phyloP scores from a whole-genome alignment of 1,284 basidiomycete species.

The Cerrena zonata region DNA sequence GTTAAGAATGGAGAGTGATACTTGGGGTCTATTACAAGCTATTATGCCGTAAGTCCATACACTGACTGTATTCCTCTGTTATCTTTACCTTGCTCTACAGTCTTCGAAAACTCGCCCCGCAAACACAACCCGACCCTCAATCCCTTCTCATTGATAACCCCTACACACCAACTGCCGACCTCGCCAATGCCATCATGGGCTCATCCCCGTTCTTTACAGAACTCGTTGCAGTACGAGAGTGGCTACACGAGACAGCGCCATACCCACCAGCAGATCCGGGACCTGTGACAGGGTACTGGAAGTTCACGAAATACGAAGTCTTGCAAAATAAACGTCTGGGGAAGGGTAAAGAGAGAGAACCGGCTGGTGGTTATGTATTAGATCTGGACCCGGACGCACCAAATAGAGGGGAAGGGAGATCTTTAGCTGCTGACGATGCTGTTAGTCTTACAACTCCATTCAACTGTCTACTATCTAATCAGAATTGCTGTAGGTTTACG shows the following conservation, averaged over 20 bases:
- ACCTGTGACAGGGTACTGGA: slow-evolving; percentile 71
- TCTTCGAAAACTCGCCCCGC: slow-evolving; percentile 54
- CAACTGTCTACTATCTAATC: not conserved
- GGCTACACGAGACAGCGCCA: slow-evolving; percentile 68
- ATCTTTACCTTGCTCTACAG: slow-evolving; percentile 29
- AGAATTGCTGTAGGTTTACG: slow-evolving; percentile 52
- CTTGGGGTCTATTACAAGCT: slow-evolving; percentile 75
- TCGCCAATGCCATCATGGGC: slow-evolving; percentile 67
- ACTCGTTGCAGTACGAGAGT: slow-evolving; percentile 74
- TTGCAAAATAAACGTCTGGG: slow-evolving; percentile 61
- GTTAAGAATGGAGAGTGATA: slow-evolving; percentile 70
- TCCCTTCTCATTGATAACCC: slow-evolving; percentile 61
- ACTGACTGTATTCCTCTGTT: slow-evolving; percentile 1
- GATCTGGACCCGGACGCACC: slow-evolving; percentile 73
- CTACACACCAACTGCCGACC: slow-evolving; percentile 68
- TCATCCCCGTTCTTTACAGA: slow-evolving; percentile 63
- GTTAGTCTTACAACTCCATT: slow-evolving; percentile 36
- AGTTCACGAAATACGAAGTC: slow-evolving; percentile 71
- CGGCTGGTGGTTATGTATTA: slow-evolving; percentile 47
- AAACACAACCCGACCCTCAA: slow-evolving; percentile 41
- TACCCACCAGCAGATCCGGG: slow-evolving; percentile 53
- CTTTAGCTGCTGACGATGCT: slow-evolving; percentile 66
- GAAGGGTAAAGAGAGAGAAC: slow-evolving; percentile 21
- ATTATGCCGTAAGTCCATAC: slow-evolving; percentile 55
- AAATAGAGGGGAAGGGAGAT: slow-evolving; percentile 39